These are phyloP conservation scores for Wickerhamomyces pijperi DNA, from an alignment of 805 yeast species.

Conservation along the genomic window DNA sequence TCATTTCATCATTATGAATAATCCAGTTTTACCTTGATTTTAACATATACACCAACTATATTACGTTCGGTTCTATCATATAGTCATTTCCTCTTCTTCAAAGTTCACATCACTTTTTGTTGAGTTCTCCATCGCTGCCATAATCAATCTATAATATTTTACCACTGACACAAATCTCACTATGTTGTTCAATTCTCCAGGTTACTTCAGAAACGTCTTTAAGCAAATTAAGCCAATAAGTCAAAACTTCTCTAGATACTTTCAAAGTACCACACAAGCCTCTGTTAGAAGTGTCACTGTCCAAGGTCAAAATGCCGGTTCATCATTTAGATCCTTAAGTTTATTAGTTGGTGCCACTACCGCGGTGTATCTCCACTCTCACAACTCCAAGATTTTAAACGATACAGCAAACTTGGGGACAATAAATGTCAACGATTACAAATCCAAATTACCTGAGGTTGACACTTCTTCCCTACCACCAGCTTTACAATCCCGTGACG, in stretches of 20 bases:
- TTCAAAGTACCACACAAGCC: neutral
- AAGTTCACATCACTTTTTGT: too few relatives aligned
- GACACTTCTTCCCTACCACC: slow-evolving; percentile 1
- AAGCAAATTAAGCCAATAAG: neutral
- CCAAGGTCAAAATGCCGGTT: slow-evolving; percentile 1
- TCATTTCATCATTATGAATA: too few relatives aligned
- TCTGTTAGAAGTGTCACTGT: neutral
- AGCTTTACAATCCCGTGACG: slow-evolving; percentile 3
- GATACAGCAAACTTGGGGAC: slow-evolving; percentile 16
- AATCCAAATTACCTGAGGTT: neutral
- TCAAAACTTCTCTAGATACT: neutral
- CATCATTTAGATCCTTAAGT: slow-evolving; percentile 6
- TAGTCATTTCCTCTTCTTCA: too few relatives aligned
- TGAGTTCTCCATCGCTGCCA: too few relatives aligned
- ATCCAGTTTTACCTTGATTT: too few relatives aligned
- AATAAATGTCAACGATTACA: slow-evolving; percentile 7
- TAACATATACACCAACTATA: too few relatives aligned
- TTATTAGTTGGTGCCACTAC: slow-evolving; percentile 16
- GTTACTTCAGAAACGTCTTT: neutral
- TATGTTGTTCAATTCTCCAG: neutral
- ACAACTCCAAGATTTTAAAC: slow-evolving; percentile 15
- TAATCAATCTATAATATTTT: too few relatives aligned
- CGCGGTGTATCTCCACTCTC: slow-evolving; percentile 8
- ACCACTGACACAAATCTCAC: neutral
- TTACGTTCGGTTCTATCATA: too few relatives aligned